These are phyloP conservation scores for Deuterostichococcus epilithicus DNA, from an alignment of 139 green algal species.

Conservation along the genomic window DNA sequence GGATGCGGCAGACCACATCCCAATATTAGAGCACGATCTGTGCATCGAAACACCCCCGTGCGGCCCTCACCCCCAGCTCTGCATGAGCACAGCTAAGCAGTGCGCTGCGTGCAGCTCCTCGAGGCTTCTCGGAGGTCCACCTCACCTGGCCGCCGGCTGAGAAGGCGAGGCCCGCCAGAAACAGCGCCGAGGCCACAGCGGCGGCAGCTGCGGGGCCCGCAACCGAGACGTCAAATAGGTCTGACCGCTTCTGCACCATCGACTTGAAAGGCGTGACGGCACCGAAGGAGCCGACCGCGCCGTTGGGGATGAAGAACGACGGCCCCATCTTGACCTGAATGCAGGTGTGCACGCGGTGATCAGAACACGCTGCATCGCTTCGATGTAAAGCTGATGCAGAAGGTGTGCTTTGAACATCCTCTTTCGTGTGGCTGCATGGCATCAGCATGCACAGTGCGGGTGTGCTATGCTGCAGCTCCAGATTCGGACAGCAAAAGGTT, in stretches of 20 bases:
- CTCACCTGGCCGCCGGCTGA: conserved; percentile 20
- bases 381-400: too few species aligned
- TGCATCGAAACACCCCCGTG: background rate
- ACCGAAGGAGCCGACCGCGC: conserved; percentile 85
- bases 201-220: conserved; percentile 59
- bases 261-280: conserved; percentile 81
- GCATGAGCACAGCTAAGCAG: too few species aligned
- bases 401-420: conserved; percentile 14
- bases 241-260: conserved; percentile 45
- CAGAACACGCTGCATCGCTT: too few species aligned
- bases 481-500: too few species aligned
- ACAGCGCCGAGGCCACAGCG: conserved; percentile 45
- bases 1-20: too few species aligned
- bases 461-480: too few species aligned
- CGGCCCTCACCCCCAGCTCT: too few species aligned
- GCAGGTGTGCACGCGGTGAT: background rate
- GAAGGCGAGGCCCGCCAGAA: conserved; percentile 47
- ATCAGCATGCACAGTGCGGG: too few species aligned
- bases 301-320: conserved; percentile 83
- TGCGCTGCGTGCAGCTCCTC: too few species aligned
- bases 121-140: background rate
- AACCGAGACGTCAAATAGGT: conserved; percentile 82
- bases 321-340: conserved; percentile 74
- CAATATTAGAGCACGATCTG: background rate
- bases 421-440: conserved; percentile 27